A percentile compares a stretch with the other conserved stretches of the same genome.
Conservation (phyloP, 2,329 filamentous ascomycete genomes). For the Pezicula carpinea region DNA sequence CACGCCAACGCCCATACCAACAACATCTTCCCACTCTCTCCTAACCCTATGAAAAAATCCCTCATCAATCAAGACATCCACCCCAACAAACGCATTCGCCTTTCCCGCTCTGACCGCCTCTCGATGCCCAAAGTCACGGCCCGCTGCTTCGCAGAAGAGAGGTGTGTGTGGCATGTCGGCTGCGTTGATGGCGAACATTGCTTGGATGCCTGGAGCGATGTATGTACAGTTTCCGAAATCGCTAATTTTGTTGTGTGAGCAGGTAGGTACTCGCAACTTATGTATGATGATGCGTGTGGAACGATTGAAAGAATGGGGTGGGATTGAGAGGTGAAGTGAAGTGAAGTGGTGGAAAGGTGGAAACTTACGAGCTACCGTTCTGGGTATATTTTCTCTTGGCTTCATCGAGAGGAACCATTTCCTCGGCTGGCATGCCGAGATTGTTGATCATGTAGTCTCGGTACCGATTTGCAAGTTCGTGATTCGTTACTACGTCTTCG, state of each 20-base stretch:
- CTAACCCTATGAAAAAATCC: background rate
- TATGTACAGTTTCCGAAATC: slow-evolving; percentile 9
- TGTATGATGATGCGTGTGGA: no score
- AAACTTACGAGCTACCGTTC: slow-evolving; percentile 2
- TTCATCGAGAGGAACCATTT: slow-evolving; percentile 4
- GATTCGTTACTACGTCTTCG: slow-evolving; percentile 7
- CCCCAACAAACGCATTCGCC: slow-evolving; percentile 13
- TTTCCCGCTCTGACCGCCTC: slow-evolving; percentile 19
- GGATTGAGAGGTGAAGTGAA: no score
- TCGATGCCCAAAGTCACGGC: slow-evolving; percentile 24
- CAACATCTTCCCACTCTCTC: background rate
- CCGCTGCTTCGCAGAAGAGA: slow-evolving; percentile 18
- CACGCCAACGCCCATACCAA: no score
- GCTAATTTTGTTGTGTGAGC: no score
- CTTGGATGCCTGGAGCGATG: slow-evolving; percentile 8
- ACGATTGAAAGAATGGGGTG: no score
- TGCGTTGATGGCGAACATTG: slow-evolving; percentile 9
- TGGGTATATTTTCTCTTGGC: background rate
- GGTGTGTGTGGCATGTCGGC: slow-evolving; percentile 23
- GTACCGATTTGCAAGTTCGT: slow-evolving; percentile 6
- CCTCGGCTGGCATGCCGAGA: background rate
- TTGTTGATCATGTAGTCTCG: slow-evolving; percentile 8
- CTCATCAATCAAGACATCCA: background rate
- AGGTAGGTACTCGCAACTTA: no score
- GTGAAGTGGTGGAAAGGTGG: no score